Evolutionary conservation across 331 rosid genomes (phyloP).

Genomic region (Malus hybrid): DNA sequence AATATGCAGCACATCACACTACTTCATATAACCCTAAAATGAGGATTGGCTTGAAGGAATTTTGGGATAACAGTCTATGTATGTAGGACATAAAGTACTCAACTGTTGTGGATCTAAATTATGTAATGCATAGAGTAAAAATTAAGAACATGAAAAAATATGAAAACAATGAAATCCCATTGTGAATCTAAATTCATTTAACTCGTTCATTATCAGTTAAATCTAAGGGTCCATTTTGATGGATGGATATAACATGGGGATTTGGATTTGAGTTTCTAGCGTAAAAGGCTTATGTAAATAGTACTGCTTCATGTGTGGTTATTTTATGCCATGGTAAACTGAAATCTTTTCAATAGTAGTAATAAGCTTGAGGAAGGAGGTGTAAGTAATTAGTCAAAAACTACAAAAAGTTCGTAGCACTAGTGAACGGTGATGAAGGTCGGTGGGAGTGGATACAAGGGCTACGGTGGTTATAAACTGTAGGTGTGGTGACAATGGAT

Average conservation of each 20-base stretch:
- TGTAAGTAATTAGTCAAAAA: background rate
- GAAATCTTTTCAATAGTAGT: background rate
- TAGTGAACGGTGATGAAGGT: background rate
- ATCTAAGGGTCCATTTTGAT: background rate
- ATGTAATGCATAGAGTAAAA: background rate
- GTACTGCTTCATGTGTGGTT: background rate
- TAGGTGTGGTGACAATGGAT: background rate
- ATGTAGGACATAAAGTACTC: background rate
- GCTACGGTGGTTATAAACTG: background rate
- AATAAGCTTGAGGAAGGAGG: background rate
- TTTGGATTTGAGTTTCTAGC: background rate
- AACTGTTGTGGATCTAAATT: background rate
- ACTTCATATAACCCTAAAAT: constrained; percentile 1
- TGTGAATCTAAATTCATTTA: background rate
- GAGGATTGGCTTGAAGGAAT: background rate
- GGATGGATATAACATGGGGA: background rate
- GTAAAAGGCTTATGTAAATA: background rate
- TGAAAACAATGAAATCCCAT: background rate
- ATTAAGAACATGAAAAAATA: background rate
- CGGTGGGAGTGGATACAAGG: background rate
- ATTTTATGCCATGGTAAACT: background rate
- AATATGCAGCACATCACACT: constrained; percentile 20
- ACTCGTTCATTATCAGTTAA: background rate
- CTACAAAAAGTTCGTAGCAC: background rate
- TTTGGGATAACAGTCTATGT: background rate